Evolutionary conservation across 345 rosid genomes (phyloP).

Genomic region (Combretum micranthum): DNA sequence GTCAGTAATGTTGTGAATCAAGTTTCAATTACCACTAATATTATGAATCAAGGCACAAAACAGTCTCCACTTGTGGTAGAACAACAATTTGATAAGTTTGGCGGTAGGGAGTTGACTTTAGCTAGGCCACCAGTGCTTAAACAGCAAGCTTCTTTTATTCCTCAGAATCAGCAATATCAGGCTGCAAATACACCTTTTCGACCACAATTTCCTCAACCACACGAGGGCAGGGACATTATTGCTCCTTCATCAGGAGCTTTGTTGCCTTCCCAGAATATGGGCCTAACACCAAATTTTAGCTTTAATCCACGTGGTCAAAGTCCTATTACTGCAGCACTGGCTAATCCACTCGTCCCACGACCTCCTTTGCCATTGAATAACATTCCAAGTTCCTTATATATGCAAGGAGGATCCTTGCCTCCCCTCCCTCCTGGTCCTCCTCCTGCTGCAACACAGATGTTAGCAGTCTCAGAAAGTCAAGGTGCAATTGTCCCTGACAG

Average conservation of each 20-base stretch:
- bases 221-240: conserved; percentile 30
- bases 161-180: conserved; percentile 47
- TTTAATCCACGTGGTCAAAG: conserved; percentile 41
- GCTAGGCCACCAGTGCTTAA: conserved; percentile 23
- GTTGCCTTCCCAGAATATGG: conserved; percentile 35
- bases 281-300: conserved; percentile 35
- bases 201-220: conserved; percentile 33
- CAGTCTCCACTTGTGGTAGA: conserved; percentile 42
- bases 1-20: conserved; percentile 34
- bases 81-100: conserved; percentile 35
- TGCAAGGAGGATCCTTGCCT: conserved; percentile 40
- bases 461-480: conserved; percentile 37
- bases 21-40: conserved; percentile 29
- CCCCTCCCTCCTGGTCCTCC: conserved; percentile 55
- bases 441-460: conserved; percentile 34
- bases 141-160: conserved; percentile 25
- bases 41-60: conserved; percentile 36
- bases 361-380: conserved; percentile 38
- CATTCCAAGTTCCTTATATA: conserved; percentile 27
- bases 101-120: conserved; percentile 30
- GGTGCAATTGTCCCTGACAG: conserved; percentile 37
- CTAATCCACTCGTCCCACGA: conserved; percentile 25
- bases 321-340: conserved; percentile 19
- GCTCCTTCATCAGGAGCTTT: conserved; percentile 31
- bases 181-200: conserved; percentile 33